Conservation (phyloP, 352 stramenopile species). For the Thalassiosira livingstoniorum region DNA sequence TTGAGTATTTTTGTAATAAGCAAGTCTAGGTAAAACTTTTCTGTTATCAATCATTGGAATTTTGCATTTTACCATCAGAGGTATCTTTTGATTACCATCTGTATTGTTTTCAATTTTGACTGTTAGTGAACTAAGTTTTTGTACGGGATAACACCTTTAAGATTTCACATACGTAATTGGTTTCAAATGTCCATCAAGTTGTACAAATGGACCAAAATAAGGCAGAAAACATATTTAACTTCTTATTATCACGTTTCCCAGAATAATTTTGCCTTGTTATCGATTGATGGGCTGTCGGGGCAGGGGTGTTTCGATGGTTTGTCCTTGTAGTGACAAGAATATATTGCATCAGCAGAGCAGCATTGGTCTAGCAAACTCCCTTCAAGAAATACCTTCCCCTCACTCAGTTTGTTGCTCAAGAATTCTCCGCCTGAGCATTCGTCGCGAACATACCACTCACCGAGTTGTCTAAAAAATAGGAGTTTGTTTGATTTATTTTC, state of each 20-base stretch:
- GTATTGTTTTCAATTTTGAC: too few relatives aligned
- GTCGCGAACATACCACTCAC: slow-evolving; percentile 83
- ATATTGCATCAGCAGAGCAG: slow-evolving; percentile 63
- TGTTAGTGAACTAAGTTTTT: too few relatives aligned
- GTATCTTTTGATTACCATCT: too few relatives aligned
- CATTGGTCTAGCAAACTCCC: slow-evolving; percentile 57
- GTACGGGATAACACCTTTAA: too few relatives aligned
- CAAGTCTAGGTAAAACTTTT: too few relatives aligned
- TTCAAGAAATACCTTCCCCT: not conserved
- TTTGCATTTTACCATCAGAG: too few relatives aligned
- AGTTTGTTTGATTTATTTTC: slow-evolving; percentile 70
- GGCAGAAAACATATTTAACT: too few relatives aligned
- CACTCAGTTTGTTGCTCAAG: slow-evolving; percentile 27
- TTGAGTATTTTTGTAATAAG: too few relatives aligned
- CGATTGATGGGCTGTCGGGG: slow-evolving; percentile 69
- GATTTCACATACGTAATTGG: too few relatives aligned
- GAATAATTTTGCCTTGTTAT: slow-evolving; percentile 43
- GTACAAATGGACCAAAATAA: too few relatives aligned
- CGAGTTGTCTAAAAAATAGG: slow-evolving; percentile 75
- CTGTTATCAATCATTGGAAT: too few relatives aligned
- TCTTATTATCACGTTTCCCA: slow-evolving; percentile 24
- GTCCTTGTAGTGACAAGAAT: slow-evolving; percentile 81
- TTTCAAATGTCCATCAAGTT: too few relatives aligned
- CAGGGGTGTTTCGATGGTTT: slow-evolving; percentile 82
- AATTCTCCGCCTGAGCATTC: slow-evolving; percentile 59